Evolutionary conservation across 139 green algal genomes (phyloP), one percentile per base, ranked within the genome.

Genomic region (Chlamydomonas sphaeroides): DNA sequence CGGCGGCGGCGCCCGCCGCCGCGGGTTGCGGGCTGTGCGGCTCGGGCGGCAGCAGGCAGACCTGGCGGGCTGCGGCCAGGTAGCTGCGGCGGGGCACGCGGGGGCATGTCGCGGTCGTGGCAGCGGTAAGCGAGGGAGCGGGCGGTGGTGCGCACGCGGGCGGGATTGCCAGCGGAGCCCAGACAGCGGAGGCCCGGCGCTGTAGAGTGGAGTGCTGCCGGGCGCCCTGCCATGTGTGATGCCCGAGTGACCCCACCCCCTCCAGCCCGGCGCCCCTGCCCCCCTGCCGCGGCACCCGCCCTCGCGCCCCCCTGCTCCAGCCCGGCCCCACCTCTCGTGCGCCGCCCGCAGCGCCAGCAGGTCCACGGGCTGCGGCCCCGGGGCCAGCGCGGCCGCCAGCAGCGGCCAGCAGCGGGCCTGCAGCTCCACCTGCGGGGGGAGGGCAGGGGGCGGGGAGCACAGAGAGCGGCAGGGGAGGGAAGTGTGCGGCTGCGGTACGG

Each of bases 261-360:
- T 33, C 3, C 56, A 65, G 32, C 6, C 15, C n/a, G 21, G 14
- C 11, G 4, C 8, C 25, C 18, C 63, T 48, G 1, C 35, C 11
- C 21, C 35, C 8, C 0, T 32, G 1, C 15, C 8, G 18, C 35
- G 2, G 32, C 35, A 20, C 20, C 20, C 11, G 35, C 35, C 5
- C 65, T 3, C 35, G 18, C 17, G 6, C 23, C 30, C 35, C 65
- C 35, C 15, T 15, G 42, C 17, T 10, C 2, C 56, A 33, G 6
- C 61, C 2, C 2, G 17, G 1, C 1, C 61, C 35, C 18, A 80
- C 74, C 74, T 61, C 25, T 26, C 5, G 41, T 80, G 74, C n/a
- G 59, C 74, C 74, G 33, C 59, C 41, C 74, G 59, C 74, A 80
- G 66, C 59, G 56, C 35, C 18, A 70, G 23, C 59, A 80, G 59